phyloP scores from a whole-genome alignment of 768 basidiomycete genomes.

The Phylloporus sp. region DNA sequence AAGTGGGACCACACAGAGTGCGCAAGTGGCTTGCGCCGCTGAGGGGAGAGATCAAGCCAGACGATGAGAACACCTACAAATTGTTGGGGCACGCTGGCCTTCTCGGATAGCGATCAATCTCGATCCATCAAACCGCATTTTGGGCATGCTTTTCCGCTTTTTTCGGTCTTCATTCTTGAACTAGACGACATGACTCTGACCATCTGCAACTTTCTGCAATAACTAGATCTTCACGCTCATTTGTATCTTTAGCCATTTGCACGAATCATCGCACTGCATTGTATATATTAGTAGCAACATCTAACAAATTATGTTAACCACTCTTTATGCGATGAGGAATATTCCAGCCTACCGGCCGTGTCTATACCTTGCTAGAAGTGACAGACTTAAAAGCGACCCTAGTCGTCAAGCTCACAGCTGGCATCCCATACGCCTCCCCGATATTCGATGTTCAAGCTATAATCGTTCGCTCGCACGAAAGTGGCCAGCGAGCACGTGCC shows the following conservation, averaged over 20 bases:
- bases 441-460: constrained; percentile 9
- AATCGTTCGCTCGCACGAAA: constrained; percentile 31
- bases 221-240: too few species aligned
- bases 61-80: constrained; percentile 41
- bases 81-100: constrained; percentile 50
- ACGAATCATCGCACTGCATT: not conserved
- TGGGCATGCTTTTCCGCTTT: not conserved
- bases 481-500: constrained; percentile 37
- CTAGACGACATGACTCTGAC: not conserved
- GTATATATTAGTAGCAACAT: not conserved
- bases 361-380: not conserved
- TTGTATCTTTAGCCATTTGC: not conserved
- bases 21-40: constrained; percentile 62
- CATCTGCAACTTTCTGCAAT: not conserved
- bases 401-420: not conserved
- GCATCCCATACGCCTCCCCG: not conserved
- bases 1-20: constrained; percentile 32
- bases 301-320: not conserved
- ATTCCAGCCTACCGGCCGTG: too few species aligned
- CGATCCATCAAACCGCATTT: not conserved
- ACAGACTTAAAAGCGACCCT: not conserved
- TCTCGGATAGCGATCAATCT: constrained; percentile 20
- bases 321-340: not conserved
- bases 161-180: not conserved
- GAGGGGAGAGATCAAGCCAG: constrained; percentile 65